These are phyloP conservation scores for Hemerocallis citrina DNA, from an alignment of 106 monocot genomes.

Conservation along the genomic window DNA sequence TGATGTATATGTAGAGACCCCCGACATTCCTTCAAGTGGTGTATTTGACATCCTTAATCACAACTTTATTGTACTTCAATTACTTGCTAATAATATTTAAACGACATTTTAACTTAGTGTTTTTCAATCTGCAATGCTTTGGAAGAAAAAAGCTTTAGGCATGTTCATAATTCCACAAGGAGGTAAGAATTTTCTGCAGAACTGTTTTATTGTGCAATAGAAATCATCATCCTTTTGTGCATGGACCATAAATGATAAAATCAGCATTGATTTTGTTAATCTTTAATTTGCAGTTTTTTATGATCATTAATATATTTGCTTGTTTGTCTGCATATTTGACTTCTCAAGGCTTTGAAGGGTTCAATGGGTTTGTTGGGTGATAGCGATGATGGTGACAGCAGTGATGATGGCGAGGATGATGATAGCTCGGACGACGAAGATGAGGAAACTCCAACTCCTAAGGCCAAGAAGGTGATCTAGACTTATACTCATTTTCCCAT, in stretches of 20 bases:
- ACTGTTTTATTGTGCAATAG: neutral
- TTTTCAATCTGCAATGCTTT: no score
- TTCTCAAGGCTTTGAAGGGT: conserved; percentile 16
- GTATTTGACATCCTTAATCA: no score
- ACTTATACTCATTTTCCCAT: neutral
- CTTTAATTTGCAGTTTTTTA: neutral
- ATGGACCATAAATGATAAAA: neutral
- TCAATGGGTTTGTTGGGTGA: conserved; percentile 27
- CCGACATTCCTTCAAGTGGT: no score
- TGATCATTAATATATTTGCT: neutral
- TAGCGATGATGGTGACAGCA: conserved; percentile 42
- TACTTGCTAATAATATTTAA: no score
- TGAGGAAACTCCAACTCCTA: conserved; percentile 36
- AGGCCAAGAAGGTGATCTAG: conserved; percentile 27
- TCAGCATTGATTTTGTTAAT: neutral
- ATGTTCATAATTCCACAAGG: no score
- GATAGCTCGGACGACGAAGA: conserved; percentile 31
- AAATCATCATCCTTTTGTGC: neutral
- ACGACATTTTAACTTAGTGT: no score
- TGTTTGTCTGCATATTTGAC: neutral
- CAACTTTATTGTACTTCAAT: no score
- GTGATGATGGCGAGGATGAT: conserved; percentile 42
- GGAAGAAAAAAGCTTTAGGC: no score
- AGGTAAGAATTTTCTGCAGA: neutral
- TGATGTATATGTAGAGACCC: no score